These are phyloP conservation scores for Phaeosphaeriaceae sp. DNA, from an alignment of 2,329 filamentous ascomycete genomes.

Conservation along the genomic window DNA sequence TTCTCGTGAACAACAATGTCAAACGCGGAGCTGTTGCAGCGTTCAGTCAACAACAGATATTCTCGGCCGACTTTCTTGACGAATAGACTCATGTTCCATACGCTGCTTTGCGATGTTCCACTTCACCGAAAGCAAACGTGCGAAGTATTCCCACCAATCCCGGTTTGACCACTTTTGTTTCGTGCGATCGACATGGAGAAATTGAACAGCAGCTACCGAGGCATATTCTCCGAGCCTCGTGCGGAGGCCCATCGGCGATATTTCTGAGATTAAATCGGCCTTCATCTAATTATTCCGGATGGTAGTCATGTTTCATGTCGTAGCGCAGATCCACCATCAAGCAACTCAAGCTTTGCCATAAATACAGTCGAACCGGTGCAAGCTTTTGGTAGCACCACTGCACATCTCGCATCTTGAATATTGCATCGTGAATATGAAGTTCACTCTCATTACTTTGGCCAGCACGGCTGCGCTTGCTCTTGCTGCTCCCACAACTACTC, in stretches of 20 bases:
- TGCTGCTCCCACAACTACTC: slow-evolving; percentile 34
- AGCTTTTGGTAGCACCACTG: neutral
- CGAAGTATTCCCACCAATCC: neutral
- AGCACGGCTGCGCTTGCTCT: slow-evolving; percentile 38
- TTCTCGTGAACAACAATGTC: neutral
- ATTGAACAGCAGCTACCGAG: neutral
- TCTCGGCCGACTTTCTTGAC: too few species aligned
- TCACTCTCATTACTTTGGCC: slow-evolving; percentile 32
- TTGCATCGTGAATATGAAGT: slow-evolving; percentile 33
- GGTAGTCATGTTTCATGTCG: neutral
- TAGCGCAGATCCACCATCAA: neutral
- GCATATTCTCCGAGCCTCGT: neutral
- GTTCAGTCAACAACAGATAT: neutral
- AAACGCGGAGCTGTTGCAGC: neutral
- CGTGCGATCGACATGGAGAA: neutral
- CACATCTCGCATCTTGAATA: neutral
- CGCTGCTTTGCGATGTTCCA: neutral
- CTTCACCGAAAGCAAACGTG: neutral
- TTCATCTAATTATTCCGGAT: neutral
- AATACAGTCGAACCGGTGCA: neutral
- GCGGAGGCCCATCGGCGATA: neutral
- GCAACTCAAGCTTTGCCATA: neutral
- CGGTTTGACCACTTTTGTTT: neutral
- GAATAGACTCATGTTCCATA: neutral
- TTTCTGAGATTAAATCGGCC: neutral